These are phyloP conservation scores for Sphagnum contortum DNA, from an alignment of 225 moss, liverwort and hornwort species.

Conservation along the genomic window DNA sequence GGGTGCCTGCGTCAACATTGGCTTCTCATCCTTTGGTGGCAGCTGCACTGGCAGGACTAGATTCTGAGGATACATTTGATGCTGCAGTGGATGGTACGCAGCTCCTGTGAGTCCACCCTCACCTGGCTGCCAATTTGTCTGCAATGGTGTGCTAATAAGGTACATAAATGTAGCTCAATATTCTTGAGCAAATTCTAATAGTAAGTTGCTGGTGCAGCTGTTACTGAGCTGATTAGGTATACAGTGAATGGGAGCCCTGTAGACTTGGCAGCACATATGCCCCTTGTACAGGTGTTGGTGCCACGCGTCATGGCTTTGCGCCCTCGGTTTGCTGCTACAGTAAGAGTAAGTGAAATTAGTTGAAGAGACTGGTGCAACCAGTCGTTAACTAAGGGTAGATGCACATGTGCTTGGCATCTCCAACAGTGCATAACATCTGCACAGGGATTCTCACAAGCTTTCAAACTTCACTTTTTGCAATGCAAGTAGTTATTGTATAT, in stretches of 20 bases:
- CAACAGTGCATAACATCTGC: too few relatives aligned
- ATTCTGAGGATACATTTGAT: slow-evolving; percentile 87
- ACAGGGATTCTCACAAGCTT: too few relatives aligned
- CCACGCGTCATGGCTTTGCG: slow-evolving; percentile 87
- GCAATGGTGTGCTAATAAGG: background rate
- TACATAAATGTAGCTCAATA: background rate
- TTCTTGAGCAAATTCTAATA: background rate
- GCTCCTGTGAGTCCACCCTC: slow-evolving; percentile 88
- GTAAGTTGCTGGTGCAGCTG: slow-evolving; percentile 35
- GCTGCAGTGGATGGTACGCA: slow-evolving; percentile 99
- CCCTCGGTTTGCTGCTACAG: slow-evolving; percentile 74
- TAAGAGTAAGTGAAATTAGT: slow-evolving; percentile 44
- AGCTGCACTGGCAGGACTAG: slow-evolving; percentile 78
- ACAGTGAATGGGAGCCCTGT: slow-evolving; percentile 75
- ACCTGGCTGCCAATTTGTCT: slow-evolving; percentile 36
- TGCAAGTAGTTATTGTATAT: too few relatives aligned
- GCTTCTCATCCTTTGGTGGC: slow-evolving; percentile 83
- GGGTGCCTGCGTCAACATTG: slow-evolving; percentile 67
- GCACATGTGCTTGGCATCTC: too few relatives aligned
- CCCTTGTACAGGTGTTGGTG: slow-evolving; percentile 88
- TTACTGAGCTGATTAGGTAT: slow-evolving; percentile 82
- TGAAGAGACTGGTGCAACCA: too few relatives aligned
- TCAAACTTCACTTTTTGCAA: too few relatives aligned
- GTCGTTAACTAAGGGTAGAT: too few relatives aligned
- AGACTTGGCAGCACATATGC: slow-evolving; percentile 84